These are phyloP conservation scores for Saksenaea vasiformis DNA, from an alignment of 371 early-diverging fungal genomes.

Conservation along the genomic window DNA sequence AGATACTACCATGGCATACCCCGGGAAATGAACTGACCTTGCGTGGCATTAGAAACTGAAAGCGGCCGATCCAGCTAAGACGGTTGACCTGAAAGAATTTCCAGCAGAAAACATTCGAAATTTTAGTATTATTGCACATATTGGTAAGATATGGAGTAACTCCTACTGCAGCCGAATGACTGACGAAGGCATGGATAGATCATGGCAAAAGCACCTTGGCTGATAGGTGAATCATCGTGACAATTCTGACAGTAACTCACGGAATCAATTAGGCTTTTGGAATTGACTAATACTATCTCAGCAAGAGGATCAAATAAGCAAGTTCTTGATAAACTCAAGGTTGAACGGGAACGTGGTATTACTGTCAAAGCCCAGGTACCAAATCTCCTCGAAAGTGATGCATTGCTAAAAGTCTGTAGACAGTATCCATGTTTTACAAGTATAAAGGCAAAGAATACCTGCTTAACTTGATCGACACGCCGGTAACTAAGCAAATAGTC, in stretches of 20 bases:
- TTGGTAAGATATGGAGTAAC: slow-evolving; percentile 54
- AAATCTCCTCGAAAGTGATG: background rate
- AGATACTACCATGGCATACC: background rate
- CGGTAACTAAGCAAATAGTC: slow-evolving; percentile 46
- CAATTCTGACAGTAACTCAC: background rate
- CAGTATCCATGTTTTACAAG: slow-evolving; percentile 85
- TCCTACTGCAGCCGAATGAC: too few species aligned
- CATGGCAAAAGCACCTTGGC: slow-evolving; percentile 96
- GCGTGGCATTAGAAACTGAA: slow-evolving; percentile 39
- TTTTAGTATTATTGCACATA: slow-evolving; percentile 97
- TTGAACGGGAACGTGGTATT: slow-evolving; percentile 95
- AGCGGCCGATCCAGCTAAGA: slow-evolving; percentile 38
- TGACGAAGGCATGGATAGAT: too few species aligned
- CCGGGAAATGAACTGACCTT: background rate
- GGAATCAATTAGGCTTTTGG: slow-evolving; percentile 58
- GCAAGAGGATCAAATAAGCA: slow-evolving; percentile 78
- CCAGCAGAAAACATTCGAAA: slow-evolving; percentile 88
- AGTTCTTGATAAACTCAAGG: slow-evolving; percentile 93
- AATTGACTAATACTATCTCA: slow-evolving; percentile 80
- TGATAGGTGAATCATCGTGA: slow-evolving; percentile 58
- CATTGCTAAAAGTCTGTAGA: slow-evolving; percentile 41
- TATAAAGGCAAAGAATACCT: slow-evolving; percentile 76
- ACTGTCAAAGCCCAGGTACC: slow-evolving; percentile 95
- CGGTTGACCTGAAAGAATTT: slow-evolving; percentile 58
- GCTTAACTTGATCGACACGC: slow-evolving; percentile 89